phyloP scores from a whole-genome alignment of 202 grass and related monocot genomes.

The Eragrostis tef region DNA sequence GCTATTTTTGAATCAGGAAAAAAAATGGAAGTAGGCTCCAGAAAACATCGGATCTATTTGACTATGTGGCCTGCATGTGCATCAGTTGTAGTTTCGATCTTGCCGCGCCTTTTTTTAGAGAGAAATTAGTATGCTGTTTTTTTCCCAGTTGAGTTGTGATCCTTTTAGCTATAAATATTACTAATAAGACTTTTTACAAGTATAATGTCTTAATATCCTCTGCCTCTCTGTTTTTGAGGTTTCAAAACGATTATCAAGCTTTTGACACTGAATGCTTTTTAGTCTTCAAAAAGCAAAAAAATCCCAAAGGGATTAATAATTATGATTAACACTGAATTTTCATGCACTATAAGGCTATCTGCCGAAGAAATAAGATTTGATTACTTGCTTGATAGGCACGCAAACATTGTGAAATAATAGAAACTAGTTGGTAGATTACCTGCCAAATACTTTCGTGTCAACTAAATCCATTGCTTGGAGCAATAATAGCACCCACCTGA shows the following conservation, averaged over 20 bases:
- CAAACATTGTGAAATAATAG: constrained; percentile 1
- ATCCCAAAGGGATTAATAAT: no score
- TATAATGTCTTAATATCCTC: no score
- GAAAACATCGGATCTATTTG: constrained; percentile 12
- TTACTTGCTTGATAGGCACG: background rate
- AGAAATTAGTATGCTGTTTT: background rate
- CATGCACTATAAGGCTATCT: background rate
- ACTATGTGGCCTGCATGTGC: constrained; percentile 18
- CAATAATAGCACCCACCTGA: background rate
- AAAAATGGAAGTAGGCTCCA: constrained; percentile 9
- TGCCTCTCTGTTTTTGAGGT: no score
- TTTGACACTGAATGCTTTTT: no score
- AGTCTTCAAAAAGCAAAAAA: no score
- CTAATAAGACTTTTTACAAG: background rate
- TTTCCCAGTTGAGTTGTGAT: background rate
- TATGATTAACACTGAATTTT: no score
- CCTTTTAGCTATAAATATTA: background rate
- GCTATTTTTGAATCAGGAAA: constrained; percentile 37
- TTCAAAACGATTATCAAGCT: background rate
- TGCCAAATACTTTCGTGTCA: constrained; percentile 1
- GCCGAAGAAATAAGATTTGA: background rate
- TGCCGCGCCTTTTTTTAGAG: constrained; percentile 13
- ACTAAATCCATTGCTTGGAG: background rate
- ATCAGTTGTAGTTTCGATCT: constrained; percentile 17
- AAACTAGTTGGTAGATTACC: background rate